Conservation (phyloP, 2,329 filamentous ascomycete species). For the Epichloe brachyelytri region DNA sequence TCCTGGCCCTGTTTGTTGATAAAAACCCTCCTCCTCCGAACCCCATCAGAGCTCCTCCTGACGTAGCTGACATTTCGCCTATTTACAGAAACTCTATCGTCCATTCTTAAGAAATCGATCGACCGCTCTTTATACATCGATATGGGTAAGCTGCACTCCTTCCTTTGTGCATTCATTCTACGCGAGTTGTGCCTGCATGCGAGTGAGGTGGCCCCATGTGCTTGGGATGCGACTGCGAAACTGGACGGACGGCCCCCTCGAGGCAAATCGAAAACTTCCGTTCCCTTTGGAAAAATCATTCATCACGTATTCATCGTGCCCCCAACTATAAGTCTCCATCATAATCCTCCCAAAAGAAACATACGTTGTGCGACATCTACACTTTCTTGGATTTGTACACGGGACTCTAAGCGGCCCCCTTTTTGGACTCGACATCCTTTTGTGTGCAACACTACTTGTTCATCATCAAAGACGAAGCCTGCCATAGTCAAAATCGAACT, state of each 20-base stretch:
- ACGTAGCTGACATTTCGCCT: conserved; percentile 1
- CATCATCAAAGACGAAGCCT: background rate
- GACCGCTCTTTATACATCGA: conserved; percentile 26
- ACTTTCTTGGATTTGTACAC: conserved; percentile 28
- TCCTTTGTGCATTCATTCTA: conserved; percentile 1
- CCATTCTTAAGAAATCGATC: conserved; percentile 15
- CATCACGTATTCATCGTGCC: conserved; percentile 7
- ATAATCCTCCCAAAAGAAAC: conserved; percentile 18
- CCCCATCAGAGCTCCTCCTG: conserved; percentile 10
- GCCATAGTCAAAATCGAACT: conserved; percentile 19
- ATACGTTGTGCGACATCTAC: conserved; percentile 31
- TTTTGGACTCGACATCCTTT: conserved; percentile 20
- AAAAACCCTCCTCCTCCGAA: conserved; percentile 11
- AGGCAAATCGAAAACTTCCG: conserved; percentile 2
- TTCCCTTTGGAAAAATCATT: conserved; percentile 1
- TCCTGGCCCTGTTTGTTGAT: background rate
- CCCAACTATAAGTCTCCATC: background rate
- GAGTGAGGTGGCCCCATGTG: conserved; percentile 11
- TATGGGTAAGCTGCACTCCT: conserved; percentile 29
- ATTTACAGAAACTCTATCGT: conserved; percentile 10
- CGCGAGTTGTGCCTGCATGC: conserved; percentile 2
- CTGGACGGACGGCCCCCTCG: conserved; percentile 6
- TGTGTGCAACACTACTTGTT: conserved; percentile 10
- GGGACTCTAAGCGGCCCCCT: conserved; percentile 6
- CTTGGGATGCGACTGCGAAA: conserved; percentile 10